Conservation (phyloP, 2,329 filamentous ascomycete species). For the Aspergillus carbonarius region DNA sequence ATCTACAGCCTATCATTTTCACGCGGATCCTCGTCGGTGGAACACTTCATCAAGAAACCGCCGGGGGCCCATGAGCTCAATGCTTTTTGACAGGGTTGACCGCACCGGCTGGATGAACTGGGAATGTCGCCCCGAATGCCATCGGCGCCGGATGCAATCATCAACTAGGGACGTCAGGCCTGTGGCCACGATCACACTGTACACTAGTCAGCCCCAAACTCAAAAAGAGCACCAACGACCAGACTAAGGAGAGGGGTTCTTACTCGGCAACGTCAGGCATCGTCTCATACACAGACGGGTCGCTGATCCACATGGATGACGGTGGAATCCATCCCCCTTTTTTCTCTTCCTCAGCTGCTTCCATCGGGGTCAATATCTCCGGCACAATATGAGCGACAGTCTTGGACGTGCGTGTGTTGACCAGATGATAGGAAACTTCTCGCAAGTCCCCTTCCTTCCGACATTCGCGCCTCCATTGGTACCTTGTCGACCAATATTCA, state of each 20-base stretch:
- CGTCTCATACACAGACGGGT: slow-evolving; percentile 66
- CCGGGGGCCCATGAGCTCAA: slow-evolving; percentile 63
- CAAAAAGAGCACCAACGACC: not conserved
- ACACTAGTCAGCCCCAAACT: slow-evolving; percentile 13
- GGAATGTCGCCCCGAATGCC: slow-evolving; percentile 58
- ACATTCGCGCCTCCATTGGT: slow-evolving; percentile 76
- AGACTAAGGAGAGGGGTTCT: slow-evolving; percentile 38
- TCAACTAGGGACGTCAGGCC: slow-evolving; percentile 86
- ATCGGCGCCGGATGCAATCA: slow-evolving; percentile 81
- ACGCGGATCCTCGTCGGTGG: slow-evolving; percentile 49
- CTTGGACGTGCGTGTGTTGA: slow-evolving; percentile 63
- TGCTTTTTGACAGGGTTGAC: slow-evolving; percentile 54
- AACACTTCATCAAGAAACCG: slow-evolving; percentile 65
- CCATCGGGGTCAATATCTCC: slow-evolving; percentile 68
- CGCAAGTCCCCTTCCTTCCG: slow-evolving; percentile 65
- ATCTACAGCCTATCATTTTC: slow-evolving; percentile 6
- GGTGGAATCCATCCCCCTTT: slow-evolving; percentile 89
- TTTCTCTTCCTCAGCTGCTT: slow-evolving; percentile 68
- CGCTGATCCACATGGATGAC: slow-evolving; percentile 86
- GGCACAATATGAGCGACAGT: slow-evolving; percentile 83
- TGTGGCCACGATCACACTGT: slow-evolving; percentile 82
- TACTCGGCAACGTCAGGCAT: slow-evolving; percentile 85
- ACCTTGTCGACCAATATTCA: slow-evolving; percentile 86
- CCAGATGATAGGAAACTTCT: slow-evolving; percentile 75
- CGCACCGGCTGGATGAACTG: slow-evolving; percentile 54